phyloP scores from a whole-genome alignment of 805 yeast species.

The Candida maltosa region DNA sequence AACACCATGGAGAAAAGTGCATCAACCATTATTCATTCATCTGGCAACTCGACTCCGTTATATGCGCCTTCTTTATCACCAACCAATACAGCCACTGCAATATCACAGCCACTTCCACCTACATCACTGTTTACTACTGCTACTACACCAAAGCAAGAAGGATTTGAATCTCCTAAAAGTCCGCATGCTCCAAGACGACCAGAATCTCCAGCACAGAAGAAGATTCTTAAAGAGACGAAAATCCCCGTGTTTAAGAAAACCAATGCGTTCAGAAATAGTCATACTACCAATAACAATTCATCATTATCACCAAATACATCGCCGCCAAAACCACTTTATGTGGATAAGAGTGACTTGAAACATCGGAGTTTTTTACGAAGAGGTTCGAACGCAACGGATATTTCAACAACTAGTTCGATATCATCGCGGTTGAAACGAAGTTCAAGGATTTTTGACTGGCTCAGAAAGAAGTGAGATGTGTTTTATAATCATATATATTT shows the following conservation, averaged over 20 bases:
- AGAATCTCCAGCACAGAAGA: conserved; percentile 4
- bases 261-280: no score
- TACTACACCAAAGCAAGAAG: no score
- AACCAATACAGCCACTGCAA: no score
- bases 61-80: no score
- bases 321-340: conserved; percentile 1
- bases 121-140: no score
- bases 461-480: conserved; percentile 7
- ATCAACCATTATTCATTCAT: neutral
- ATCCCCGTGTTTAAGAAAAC: conserved; percentile 6
- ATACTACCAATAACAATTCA: neutral
- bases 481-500: no score
- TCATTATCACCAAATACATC: neutral
- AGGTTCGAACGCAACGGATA: neutral
- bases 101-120: no score
- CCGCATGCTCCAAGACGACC: conserved; percentile 8
- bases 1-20: neutral
- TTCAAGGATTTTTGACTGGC: conserved; percentile 8
- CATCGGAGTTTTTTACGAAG: neutral
- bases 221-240: conserved; percentile 6
- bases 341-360: conserved; percentile 5
- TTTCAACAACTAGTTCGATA: neutral
- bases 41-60: neutral
- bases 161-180: no score
- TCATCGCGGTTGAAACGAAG: conserved; percentile 6